Evolutionary conservation across 1,284 basidiomycete genomes (phyloP), one percentile per base, ranked within the genome.

Genomic region (Sporisorium iseilematis-ciliati): DNA sequence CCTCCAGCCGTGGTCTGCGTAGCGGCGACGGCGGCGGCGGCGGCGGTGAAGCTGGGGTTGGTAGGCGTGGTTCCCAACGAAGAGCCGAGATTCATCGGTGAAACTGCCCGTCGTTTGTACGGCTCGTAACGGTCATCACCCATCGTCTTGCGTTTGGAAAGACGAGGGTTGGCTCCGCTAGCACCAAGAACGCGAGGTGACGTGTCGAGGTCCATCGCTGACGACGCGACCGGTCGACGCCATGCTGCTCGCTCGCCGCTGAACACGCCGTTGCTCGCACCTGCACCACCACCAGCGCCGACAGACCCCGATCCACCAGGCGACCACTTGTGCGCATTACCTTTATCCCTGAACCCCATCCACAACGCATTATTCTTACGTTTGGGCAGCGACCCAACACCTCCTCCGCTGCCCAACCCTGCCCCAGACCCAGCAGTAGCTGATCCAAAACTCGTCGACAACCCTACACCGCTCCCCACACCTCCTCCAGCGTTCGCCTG

Each of bases 51-150:
- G 18, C 51, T 43, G 3, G 50, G 41, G 16, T 64, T 54, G 25
- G 62, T 59, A 14, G 61, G 48, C 7, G 54, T 67, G 10, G 59
- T 68, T 4, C 65, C 65, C 0, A 64, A 38, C 10, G 58, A 52
- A 8, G 60, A 55, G n/a, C 63, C 62, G 14, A 71, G 59, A 8
- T 57, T 74, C 69, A 75, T 72, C 7, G 77, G 77, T n/a, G 70
- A 74, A 0, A 79, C 77, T 4, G 77, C 77, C 6, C 77, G 56
- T 21, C 77, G 67, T 62, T 79, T 79, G 57, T 75, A 72, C n/a
- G 77, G 77, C 23, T 75, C 77, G 56, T 72, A 79, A 4, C 77
- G 33, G 16, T 79, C 77, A 10, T 77, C 66, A 0, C 66, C 73
- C 57, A 64, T 58, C 38, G 72, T 74, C 52, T 77, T 79, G 14